phyloP scores from a whole-genome alignment of 2,329 filamentous ascomycete genomes.

The Fusarium drepaniforme region DNA sequence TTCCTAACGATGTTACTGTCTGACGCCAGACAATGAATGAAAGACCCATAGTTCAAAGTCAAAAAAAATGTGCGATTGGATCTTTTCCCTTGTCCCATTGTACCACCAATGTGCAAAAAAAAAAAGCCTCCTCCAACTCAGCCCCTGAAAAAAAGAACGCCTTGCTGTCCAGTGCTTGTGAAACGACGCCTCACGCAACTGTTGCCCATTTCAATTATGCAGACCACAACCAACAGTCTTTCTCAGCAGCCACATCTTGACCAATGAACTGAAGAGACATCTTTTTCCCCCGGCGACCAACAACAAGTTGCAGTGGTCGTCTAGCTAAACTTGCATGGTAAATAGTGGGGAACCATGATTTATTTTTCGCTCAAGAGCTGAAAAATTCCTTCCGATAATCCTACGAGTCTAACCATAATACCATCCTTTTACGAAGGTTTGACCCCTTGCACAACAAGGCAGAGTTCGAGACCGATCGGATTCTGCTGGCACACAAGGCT shows the following conservation, averaged over 20 bases:
- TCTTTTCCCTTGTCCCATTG: not conserved
- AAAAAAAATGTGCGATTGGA: not conserved
- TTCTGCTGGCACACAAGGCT: not conserved
- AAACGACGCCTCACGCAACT: not conserved
- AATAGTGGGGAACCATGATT: not conserved
- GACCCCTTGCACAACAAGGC: not conserved
- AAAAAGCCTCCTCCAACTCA: not conserved
- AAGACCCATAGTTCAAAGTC: not conserved
- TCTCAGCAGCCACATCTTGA: not conserved
- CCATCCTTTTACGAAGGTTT: not conserved
- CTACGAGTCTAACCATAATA: not conserved
- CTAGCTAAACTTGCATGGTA: not conserved
- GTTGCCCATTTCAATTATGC: not conserved
- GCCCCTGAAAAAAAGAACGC: not conserved
- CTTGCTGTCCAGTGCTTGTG: not conserved
- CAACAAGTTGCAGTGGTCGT: not conserved
- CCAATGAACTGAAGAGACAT: not conserved
- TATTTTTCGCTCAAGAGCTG: not conserved
- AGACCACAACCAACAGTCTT: not conserved
- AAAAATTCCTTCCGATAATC: not conserved
- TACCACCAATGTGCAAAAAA: not conserved
- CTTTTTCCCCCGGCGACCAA: not conserved
- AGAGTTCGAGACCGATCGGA: not conserved
- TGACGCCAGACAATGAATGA: not conserved
- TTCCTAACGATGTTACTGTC: not conserved